phyloP scores from a whole-genome alignment of 768 basidiomycete species.

The Mycena venus region DNA sequence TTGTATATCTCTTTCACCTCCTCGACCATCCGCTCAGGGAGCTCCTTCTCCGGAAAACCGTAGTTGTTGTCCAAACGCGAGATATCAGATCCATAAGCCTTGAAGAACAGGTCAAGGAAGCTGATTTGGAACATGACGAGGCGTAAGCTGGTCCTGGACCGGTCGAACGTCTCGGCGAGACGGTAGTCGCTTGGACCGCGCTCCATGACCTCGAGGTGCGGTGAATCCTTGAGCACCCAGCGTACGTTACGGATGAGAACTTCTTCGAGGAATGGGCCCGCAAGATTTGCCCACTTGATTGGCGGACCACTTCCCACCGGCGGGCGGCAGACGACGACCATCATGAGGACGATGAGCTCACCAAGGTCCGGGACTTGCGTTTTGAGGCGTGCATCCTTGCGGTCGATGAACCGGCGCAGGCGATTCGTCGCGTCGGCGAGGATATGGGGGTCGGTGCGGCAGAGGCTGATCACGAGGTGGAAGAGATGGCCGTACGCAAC shows the following conservation, averaged over 20 bases:
- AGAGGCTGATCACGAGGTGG: slow-evolving; percentile 56
- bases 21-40: slow-evolving; percentile 56
- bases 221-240: slow-evolving; percentile 57
- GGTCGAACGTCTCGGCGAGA: slow-evolving; percentile 51
- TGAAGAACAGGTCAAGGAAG: slow-evolving; percentile 56
- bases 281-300: slow-evolving; percentile 56
- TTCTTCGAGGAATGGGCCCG: slow-evolving; percentile 56
- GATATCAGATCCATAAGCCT: slow-evolving; percentile 53
- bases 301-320: slow-evolving; percentile 37
- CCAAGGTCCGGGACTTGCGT: slow-evolving; percentile 54
- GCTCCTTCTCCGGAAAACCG: slow-evolving; percentile 55
- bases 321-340: slow-evolving; percentile 52
- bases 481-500: slow-evolving; percentile 61
- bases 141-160: slow-evolving; percentile 55
- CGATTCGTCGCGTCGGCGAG: slow-evolving; percentile 49
- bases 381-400: slow-evolving; percentile 46
- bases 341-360: slow-evolving; percentile 56
- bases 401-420: slow-evolving; percentile 46
- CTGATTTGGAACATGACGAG: slow-evolving; percentile 61
- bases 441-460: slow-evolving; percentile 44
- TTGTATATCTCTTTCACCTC: slow-evolving; percentile 59
- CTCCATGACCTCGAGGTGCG: slow-evolving; percentile 55
- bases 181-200: slow-evolving; percentile 50
- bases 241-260: slow-evolving; percentile 56
- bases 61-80: slow-evolving; percentile 55